phyloP scores from a whole-genome alignment of 75 land plant genomes.

The Selaginella tamariscina region DNA sequence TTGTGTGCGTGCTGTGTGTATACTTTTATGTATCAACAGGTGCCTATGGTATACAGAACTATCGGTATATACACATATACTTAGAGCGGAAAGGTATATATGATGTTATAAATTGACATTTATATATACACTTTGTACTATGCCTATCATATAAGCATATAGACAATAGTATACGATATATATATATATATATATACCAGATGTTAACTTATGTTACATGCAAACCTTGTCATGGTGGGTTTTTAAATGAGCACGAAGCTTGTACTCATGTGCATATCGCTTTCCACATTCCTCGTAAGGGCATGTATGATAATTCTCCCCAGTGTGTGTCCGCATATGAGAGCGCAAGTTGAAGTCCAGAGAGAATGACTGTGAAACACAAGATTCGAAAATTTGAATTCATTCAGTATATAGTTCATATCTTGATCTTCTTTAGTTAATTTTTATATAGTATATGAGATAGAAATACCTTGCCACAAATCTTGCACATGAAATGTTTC shows the following conservation, averaged over 20 bases:
- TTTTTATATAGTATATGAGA: no score
- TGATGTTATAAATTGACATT: no score
- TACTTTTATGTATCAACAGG: no score
- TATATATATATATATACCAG: background rate
- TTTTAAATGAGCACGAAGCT: slow-evolving; percentile 65
- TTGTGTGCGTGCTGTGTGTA: no score
- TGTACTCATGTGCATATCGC: slow-evolving; percentile 94
- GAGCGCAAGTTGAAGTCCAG: slow-evolving; percentile 91
- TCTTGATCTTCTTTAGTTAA: no score
- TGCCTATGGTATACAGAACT: no score
- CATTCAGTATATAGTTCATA: no score
- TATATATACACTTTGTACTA: no score
- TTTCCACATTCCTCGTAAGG: slow-evolving; percentile 88
- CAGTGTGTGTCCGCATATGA: slow-evolving; percentile 94
- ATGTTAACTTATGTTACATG: background rate
- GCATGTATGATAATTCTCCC: slow-evolving; percentile 90
- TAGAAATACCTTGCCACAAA: background rate
- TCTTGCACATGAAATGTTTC: background rate
- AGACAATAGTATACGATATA: no score
- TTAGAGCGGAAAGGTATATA: no score
- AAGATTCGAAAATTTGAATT: background rate
- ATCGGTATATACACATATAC: no score
- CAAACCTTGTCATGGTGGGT: slow-evolving; percentile 86
- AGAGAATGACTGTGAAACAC: slow-evolving; percentile 72
- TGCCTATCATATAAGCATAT: no score